A percentile compares a stretch with the other conserved stretches of the same genome.
These are phyloP conservation scores for Pseudogymnoascus sp. DNA, from an alignment of 2,329 filamentous ascomycete species.

Conservation along the genomic window DNA sequence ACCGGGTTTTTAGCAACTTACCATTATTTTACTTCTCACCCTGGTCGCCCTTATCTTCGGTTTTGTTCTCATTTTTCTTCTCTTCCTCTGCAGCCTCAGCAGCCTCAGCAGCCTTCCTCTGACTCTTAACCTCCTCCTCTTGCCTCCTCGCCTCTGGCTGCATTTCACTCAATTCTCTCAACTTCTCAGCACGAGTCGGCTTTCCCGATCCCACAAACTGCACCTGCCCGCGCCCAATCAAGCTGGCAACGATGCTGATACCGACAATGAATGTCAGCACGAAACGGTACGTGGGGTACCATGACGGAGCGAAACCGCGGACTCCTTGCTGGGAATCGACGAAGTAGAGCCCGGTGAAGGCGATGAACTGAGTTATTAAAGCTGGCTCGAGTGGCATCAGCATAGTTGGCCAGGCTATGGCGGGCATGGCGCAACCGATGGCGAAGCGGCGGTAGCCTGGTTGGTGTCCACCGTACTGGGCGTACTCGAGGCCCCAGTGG, in stretches of 20 bases:
- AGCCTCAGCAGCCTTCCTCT: neutral
- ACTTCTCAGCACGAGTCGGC: neutral
- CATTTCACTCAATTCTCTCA: neutral
- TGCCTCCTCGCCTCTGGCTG: neutral
- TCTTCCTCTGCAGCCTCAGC: neutral
- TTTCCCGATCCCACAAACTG: neutral
- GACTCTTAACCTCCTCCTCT: neutral
- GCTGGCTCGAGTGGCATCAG: constrained; percentile 79
- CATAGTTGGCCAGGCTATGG: constrained; percentile 84
- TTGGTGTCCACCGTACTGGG: constrained; percentile 58
- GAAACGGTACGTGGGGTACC: constrained; percentile 89
- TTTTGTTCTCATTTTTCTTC: neutral
- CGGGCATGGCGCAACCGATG: constrained; percentile 73
- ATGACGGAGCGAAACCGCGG: constrained; percentile 71
- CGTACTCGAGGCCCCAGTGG: constrained; percentile 88
- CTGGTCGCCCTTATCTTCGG: neutral
- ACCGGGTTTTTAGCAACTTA: neutral
- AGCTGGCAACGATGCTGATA: constrained; percentile 68
- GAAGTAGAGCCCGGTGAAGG: constrained; percentile 82
- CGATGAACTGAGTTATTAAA: constrained; percentile 76
- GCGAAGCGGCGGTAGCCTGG: constrained; percentile 76
- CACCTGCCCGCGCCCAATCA: constrained; percentile 78
- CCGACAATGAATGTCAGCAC: constrained; percentile 88
- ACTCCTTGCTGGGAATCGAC: constrained; percentile 68
- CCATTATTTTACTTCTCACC: neutral